Base-by-base conservation (phyloP, 768 basidiomycete genomes). In the Dioszegia hungarica region DNA sequence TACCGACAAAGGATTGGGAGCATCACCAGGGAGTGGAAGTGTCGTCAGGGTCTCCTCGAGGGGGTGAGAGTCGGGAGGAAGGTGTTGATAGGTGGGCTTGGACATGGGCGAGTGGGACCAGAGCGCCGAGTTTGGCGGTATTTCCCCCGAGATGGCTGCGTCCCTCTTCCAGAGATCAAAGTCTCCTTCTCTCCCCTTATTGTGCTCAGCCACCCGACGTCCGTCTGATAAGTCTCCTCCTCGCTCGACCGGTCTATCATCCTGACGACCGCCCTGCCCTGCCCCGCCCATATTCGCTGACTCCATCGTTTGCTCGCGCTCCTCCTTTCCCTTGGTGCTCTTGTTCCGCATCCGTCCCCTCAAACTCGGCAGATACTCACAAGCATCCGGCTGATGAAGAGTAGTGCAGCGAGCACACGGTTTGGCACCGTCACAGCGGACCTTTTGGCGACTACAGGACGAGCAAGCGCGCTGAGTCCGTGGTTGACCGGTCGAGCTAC, bases 11-110 rank as follows among this genome's bases (percentile, higher is more conserved):
- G 68, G 68, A 49, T 70, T 70, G 36, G 49, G 59, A 9, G 50
- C 56, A 38, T 70, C 68, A 4, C 68, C 68, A 15, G 68, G 68
- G 15, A 70, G 48, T 2, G 68, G 68, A 10, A 70, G 44, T 4
- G 62, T 60, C 15, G 65, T 67, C n/a, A 63, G 44, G 29, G 46
- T 57, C n/a, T 63, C 63, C 14, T 40, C 37, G 20, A 19, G 17
- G 9, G 29, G 12, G 20, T 12, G 27, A 45, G n/a, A 41, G 22
- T 15, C 34, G 9, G 40, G 29, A 11, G 11, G 25, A 38, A 39
- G 36, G 36, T 27, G 17, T 24, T 25, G 4, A 37, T 11, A 33
- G 14, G 22, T n/a, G 52, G 5, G 38, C 14, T 43, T 19, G 17
- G 12, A n/a, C 28, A 3, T n/a, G 36, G 9, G 29, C n/a, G 28